Base-by-base conservation (phyloP, 1,284 basidiomycete species). In the Trichosporon faecale region DNA sequence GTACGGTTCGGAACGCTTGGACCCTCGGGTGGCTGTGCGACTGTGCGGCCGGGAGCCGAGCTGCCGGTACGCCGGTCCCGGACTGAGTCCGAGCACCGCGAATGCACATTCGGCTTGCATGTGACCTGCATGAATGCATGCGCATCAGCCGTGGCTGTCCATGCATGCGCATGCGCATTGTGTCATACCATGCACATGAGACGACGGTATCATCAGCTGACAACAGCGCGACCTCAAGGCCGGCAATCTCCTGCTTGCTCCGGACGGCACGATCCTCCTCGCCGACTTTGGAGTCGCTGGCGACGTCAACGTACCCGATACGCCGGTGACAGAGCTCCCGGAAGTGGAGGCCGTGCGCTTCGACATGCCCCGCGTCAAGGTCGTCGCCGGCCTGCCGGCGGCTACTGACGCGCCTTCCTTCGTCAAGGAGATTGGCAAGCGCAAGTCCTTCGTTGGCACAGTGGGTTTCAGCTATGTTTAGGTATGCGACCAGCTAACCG, bases 381-480 rank as follows among this genome's bases (percentile, higher is more conserved):
- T 61, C 18, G 14, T 46, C 49, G 46, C 46, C 27, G 4, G 71
- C 44, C 65, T 71, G 16, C 70, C 66, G 0, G 12, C 66, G 9
- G 16, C 70, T 1, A 55, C 67, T 12, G 46, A 70, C 11, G 72
- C 70, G 14, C 68, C 70, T 12, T 65, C 68, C 16, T 25, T 73
- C 65, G 66, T 69, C n/a, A 49, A 60, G 31, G 65, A 68, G 46
- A 64, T 72, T n/a, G 74, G 75, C 82, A 97, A 96, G 83, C 88
- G 95, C 29, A 94, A 93, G 69, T 97, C 95, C 0, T 89, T 98
- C 76, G 93, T 95, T 69, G 96, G 95, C 0, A 98, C 95, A 0
- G 79, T 80, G 68, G 69, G 79, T 73, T 12, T 49, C 18, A 21
- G 16, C 61, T 14, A 44, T 65, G 40, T 35, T 9, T 31, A 27